Evolutionary conservation across 208 protist genomes (phyloP).

Genomic region (Porcisia deanei): DNA sequence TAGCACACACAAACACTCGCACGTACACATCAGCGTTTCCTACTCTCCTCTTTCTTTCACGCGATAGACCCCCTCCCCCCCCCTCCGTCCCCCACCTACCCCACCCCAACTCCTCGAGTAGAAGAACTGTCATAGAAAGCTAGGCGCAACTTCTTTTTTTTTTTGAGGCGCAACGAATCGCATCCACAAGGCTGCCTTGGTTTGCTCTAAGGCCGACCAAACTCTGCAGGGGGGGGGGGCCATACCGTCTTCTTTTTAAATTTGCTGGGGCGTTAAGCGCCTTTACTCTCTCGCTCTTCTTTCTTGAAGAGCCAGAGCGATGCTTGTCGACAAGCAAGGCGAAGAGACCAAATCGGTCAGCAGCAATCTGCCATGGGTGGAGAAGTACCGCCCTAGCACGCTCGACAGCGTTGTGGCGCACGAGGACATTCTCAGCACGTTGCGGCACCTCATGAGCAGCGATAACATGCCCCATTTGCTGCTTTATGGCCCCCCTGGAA

Average conservation of each 20-base stretch:
- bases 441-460: conserved; percentile 91
- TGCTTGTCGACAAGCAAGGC: conserved; percentile 17
- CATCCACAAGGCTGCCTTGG: not conserved
- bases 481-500: conserved; percentile 98
- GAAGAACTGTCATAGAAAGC: no score
- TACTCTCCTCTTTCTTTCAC: not conserved
- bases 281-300: not conserved
- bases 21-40: not conserved
- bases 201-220: not conserved
- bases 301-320: not conserved
- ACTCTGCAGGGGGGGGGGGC: not conserved
- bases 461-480: conserved; percentile 97
- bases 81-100: no score
- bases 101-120: no score
- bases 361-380: conserved; percentile 89
- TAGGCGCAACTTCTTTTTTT: not conserved
- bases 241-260: not conserved
- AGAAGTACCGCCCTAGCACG: conserved; percentile 95
- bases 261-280: no score
- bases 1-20: not conserved
- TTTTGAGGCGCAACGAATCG: not conserved
- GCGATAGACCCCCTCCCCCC: not conserved
- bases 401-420: conserved; percentile 94
- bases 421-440: conserved; percentile 90
- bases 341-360: conserved; percentile 18